A percentile compares a stretch with the other conserved stretches of the same genome.
phyloP scores from a whole-genome alignment of 1,284 basidiomycete genomes.

The Moesziomyces aphidis region DNA sequence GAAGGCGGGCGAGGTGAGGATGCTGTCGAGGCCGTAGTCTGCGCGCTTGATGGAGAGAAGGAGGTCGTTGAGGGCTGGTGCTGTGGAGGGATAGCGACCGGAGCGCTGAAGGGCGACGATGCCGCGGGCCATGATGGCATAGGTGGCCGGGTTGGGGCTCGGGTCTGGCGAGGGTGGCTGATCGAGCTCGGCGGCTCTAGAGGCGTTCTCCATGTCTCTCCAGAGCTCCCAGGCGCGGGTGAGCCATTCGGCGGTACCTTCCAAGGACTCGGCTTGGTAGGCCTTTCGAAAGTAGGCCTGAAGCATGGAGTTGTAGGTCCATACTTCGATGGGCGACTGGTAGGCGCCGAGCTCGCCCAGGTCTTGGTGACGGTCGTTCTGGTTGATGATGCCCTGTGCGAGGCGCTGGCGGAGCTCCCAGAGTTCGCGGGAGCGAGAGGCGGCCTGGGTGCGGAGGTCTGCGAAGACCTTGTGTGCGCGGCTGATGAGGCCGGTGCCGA shows the following conservation, averaged over 20 bases:
- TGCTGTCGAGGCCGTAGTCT: constrained; percentile 34
- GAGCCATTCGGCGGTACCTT: constrained; percentile 50
- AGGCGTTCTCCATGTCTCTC: constrained; percentile 49
- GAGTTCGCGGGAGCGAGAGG: constrained; percentile 36
- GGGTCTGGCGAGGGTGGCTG: constrained; percentile 47
- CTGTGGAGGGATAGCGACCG: constrained; percentile 41
- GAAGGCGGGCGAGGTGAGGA: constrained; percentile 56
- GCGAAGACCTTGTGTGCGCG: constrained; percentile 62
- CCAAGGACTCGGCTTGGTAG: constrained; percentile 40
- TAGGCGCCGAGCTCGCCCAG: constrained; percentile 24
- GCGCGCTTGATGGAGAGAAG: constrained; percentile 43
- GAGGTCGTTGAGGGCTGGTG: constrained; percentile 41
- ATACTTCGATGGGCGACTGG: constrained; percentile 45
- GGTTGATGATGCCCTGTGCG: constrained; percentile 38
- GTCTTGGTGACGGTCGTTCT: constrained; percentile 37
- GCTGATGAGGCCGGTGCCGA: constrained; percentile 58
- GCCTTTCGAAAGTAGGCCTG: constrained; percentile 60
- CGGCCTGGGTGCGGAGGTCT: constrained; percentile 51
- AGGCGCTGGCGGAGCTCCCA: constrained; percentile 38
- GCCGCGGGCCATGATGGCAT: constrained; percentile 58
- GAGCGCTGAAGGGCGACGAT: constrained; percentile 50
- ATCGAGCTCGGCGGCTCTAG: constrained; percentile 11
- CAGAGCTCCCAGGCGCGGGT: constrained; percentile 55
- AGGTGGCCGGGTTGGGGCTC: constrained; percentile 50
- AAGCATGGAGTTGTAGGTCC: constrained; percentile 63